Evolutionary conservation across 495 filamentous ascomycete species (phyloP).

Genomic region (Tetracladium setigerum): DNA sequence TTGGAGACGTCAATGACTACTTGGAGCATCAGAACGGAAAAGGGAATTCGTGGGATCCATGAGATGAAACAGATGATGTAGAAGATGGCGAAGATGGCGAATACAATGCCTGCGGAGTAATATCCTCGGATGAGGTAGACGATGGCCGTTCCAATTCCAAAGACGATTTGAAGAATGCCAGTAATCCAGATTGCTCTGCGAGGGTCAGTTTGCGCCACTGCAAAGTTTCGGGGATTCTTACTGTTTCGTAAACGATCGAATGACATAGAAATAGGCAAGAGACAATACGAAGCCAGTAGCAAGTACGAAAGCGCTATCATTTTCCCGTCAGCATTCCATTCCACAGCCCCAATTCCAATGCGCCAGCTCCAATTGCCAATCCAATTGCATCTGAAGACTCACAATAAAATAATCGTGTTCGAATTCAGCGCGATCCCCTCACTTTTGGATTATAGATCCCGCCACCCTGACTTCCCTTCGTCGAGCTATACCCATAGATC

Average conservation of each 20-base stretch:
- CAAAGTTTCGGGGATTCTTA: background rate
- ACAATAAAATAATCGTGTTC: conserved; percentile 80
- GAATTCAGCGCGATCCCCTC: conserved; percentile 64
- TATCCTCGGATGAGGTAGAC: conserved; percentile 60
- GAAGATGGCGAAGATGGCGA: conserved; percentile 73
- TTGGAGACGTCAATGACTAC: conserved; percentile 82
- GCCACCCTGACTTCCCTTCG: conserved; percentile 59
- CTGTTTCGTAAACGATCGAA: conserved; percentile 77
- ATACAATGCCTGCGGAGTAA: conserved; percentile 78
- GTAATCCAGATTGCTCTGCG: conserved; percentile 74
- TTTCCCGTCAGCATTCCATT: background rate
- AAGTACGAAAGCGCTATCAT: conserved; percentile 49
- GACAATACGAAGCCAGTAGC: conserved; percentile 64
- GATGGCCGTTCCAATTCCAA: conserved; percentile 60
- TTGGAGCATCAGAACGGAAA: conserved; percentile 83
- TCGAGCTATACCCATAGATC: conserved; percentile 65
- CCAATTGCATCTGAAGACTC: conserved; percentile 18
- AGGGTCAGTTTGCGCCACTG: background rate
- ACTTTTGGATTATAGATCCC: conserved; percentile 64
- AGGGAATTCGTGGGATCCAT: conserved; percentile 85
- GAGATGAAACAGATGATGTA: conserved; percentile 71
- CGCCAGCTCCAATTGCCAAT: no score
- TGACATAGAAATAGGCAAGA: conserved; percentile 66
- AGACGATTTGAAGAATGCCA: conserved; percentile 58
- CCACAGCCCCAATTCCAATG: background rate